These are phyloP conservation scores for Leucoagaricus sp. DNA, from an alignment of 1,284 basidiomycete species.

Conservation along the genomic window DNA sequence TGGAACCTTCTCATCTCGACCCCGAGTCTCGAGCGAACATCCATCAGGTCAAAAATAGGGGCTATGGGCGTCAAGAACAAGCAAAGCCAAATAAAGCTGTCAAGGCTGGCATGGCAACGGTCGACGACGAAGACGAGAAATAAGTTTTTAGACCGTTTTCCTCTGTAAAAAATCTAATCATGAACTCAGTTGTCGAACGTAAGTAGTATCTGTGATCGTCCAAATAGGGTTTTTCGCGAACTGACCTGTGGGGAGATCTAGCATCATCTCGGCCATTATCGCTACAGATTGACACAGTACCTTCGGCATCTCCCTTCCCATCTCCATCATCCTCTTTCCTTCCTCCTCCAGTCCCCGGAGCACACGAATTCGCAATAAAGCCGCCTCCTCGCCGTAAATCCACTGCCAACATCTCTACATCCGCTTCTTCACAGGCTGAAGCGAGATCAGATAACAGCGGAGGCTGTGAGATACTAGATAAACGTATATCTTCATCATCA, in stretches of 20 bases:
- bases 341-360: slow-evolving; percentile 61
- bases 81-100: neutral
- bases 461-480: no score
- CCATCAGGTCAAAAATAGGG: no score
- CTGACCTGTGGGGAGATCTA: no score
- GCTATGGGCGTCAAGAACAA: neutral
- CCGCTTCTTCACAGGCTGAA: no score
- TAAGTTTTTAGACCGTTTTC: neutral
- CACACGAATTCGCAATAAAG: slow-evolving; percentile 65
- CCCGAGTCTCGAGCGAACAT: no score
- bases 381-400: slow-evolving; percentile 32
- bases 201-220: no score
- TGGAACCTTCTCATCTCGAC: no score
- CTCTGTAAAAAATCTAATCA: neutral
- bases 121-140: neutral
- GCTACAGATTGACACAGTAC: slow-evolving; percentile 43
- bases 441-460: no score
- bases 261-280: slow-evolving; percentile 31
- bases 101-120: slow-evolving; percentile 10
- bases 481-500: no score
- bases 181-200: slow-evolving; percentile 5
- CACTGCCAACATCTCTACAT: neutral
- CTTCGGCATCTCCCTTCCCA: slow-evolving; percentile 62
- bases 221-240: no score
- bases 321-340: slow-evolving; percentile 68